These are phyloP conservation scores for Leishmania major DNA, from an alignment of 208 protist genomes.

Conservation along the genomic window DNA sequence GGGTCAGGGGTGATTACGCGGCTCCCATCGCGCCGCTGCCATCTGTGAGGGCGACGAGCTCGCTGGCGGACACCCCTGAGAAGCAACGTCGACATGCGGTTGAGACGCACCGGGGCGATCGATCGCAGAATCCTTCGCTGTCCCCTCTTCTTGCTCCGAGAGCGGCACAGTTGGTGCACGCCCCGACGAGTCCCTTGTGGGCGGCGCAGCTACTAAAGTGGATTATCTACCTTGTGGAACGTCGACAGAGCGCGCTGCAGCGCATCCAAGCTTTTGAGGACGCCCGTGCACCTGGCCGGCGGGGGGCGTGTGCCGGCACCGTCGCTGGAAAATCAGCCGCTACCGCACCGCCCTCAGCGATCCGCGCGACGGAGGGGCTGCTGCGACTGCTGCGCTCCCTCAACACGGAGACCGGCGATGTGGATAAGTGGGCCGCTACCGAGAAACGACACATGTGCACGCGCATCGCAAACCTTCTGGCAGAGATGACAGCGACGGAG, in stretches of 20 bases:
- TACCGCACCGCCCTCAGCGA: neutral
- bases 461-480: conserved; percentile 21
- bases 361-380: conserved; percentile 6
- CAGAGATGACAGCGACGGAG: conserved; percentile 26
- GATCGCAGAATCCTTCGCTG: neutral
- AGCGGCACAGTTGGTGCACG: conserved; percentile 5
- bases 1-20: neutral
- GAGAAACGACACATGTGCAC: conserved; percentile 30
- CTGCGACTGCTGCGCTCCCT: conserved; percentile 28
- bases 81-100: conserved; percentile 1
- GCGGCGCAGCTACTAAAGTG: conserved; percentile 24
- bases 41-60: neutral
- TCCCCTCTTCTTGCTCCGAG: conserved; percentile 10
- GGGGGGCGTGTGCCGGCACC: neutral
- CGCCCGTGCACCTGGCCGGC: conserved; percentile 15
- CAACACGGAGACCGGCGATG: conserved; percentile 6
- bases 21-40: neutral
- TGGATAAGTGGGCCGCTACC: neutral
- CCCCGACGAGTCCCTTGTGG: conserved; percentile 2
- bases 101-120: neutral
- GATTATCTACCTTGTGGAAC: conserved; percentile 25
- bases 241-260: conserved; percentile 17
- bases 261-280: conserved; percentile 26
- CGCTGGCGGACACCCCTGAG: conserved; percentile 3
- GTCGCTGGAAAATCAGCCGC: neutral